A percentile compares a stretch with the other conserved stretches of the same genome.
phyloP scores from a whole-genome alignment of 2,329 filamentous ascomycete genomes.

The Sarocladiaceae sp. region DNA sequence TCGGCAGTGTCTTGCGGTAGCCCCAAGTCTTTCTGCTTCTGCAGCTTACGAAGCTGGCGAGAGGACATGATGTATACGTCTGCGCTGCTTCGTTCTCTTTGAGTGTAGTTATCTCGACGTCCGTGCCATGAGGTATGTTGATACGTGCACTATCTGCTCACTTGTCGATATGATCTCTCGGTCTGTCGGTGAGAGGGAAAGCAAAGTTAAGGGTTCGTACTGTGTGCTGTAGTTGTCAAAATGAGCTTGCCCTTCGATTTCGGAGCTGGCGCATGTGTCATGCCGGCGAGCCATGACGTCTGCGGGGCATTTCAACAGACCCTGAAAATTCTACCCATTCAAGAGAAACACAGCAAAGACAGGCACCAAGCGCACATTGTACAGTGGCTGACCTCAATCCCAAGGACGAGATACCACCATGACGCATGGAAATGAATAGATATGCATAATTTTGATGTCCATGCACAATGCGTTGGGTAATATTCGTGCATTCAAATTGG shows the following conservation, averaged over 20 bases:
- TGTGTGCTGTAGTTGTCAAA: no score
- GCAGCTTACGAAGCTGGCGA: constrained; percentile 45
- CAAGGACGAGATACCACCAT: no score
- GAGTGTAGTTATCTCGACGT: background rate
- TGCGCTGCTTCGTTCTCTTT: background rate
- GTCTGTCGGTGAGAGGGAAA: background rate
- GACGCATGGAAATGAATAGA: no score
- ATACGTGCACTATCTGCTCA: background rate
- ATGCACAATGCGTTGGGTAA: no score
- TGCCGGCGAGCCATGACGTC: constrained; percentile 4
- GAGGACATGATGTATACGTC: constrained; percentile 36
- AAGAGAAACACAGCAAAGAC: background rate
- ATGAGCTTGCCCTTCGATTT: no score
- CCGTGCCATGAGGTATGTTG: background rate
- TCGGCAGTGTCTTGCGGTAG: constrained; percentile 17
- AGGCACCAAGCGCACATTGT: no score
- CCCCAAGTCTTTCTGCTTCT: constrained; percentile 42
- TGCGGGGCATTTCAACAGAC: constrained; percentile 3
- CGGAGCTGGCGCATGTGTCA: constrained; percentile 1
- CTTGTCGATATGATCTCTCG: no score
- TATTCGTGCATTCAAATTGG: no score
- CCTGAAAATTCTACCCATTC: constrained; percentile 1
- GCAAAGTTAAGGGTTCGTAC: background rate
- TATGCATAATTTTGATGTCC: no score
- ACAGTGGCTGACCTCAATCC: no score